Evolutionary conservation across 257 asterid species (phyloP).

Genomic region (Hygrophila difformis): DNA sequence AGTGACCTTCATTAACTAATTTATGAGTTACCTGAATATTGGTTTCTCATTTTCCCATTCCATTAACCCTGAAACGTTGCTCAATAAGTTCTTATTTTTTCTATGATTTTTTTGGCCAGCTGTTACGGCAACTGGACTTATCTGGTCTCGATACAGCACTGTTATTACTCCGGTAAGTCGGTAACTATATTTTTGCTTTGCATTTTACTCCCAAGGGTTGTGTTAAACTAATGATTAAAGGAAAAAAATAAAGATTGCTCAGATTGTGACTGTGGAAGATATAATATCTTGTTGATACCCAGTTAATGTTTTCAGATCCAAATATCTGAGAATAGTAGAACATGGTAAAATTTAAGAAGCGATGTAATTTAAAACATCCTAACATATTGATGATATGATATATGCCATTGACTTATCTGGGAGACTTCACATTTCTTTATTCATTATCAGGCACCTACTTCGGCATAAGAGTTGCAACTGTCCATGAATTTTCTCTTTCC

Average conservation of each 20-base stretch:
- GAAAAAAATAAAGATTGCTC: not conserved
- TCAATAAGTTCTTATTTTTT: not conserved
- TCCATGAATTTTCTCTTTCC: not conserved
- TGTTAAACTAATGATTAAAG: not conserved
- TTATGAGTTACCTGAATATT: too few relatives aligned
- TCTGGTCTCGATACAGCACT: conserved; percentile 56
- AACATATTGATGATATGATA: not conserved
- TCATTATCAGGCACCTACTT: not conserved
- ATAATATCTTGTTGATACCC: not conserved
- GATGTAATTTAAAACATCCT: not conserved
- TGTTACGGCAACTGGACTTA: conserved; percentile 53
- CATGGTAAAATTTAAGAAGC: not conserved
- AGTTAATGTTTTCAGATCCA: not conserved
- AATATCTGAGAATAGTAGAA: too few relatives aligned
- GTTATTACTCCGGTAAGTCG: conserved; percentile 50
- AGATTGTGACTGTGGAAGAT: not conserved
- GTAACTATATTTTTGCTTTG: too few relatives aligned
- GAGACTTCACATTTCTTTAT: not conserved
- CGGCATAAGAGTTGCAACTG: not conserved
- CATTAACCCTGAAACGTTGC: too few relatives aligned
- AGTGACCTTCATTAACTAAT: not conserved
- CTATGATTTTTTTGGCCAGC: conserved; percentile 19
- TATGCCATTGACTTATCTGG: too few relatives aligned
- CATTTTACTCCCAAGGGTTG: not conserved
- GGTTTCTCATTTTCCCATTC: too few relatives aligned